A percentile compares a stretch with the other conserved stretches of the same genome.
Evolutionary conservation across 192 early-diverging fungal genomes (phyloP).

Genomic region (Paraglomus occultum): DNA sequence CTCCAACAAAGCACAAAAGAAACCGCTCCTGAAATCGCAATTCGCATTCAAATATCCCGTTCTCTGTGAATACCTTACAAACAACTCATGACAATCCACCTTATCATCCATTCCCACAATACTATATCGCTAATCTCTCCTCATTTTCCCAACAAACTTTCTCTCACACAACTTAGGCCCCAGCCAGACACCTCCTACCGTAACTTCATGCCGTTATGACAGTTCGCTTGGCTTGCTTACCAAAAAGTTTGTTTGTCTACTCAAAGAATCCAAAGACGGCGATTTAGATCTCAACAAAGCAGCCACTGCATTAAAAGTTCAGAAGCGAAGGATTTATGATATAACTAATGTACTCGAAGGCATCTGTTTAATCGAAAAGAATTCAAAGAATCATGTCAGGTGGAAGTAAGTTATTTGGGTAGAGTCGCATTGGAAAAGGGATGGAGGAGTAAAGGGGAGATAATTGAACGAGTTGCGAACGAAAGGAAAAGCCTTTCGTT

Average conservation of each 20-base stretch:
- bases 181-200: background rate
- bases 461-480: background rate
- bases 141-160: too few species aligned
- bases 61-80: too few species aligned
- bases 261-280: conserved; percentile 47
- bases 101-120: too few species aligned
- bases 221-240: conserved; percentile 59
- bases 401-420: conserved; percentile 57
- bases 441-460: background rate
- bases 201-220: conserved; percentile 48
- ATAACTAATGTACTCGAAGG: conserved; percentile 71
- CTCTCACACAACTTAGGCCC: too few species aligned
- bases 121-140: too few species aligned
- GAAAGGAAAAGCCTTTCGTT: background rate
- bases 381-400: conserved; percentile 64
- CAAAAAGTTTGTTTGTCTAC: conserved; percentile 56
- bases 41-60: too few species aligned
- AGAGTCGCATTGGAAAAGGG: background rate
- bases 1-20: too few species aligned
- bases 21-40: too few species aligned
- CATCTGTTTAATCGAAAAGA: conserved; percentile 63
- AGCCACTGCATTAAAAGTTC: conserved; percentile 55
- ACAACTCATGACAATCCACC: too few species aligned
- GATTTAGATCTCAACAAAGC: conserved; percentile 61
- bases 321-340: conserved; percentile 69